Evolutionary conservation across 148 eudicot species (phyloP).

Genomic region (Vaccinium darrowii): DNA sequence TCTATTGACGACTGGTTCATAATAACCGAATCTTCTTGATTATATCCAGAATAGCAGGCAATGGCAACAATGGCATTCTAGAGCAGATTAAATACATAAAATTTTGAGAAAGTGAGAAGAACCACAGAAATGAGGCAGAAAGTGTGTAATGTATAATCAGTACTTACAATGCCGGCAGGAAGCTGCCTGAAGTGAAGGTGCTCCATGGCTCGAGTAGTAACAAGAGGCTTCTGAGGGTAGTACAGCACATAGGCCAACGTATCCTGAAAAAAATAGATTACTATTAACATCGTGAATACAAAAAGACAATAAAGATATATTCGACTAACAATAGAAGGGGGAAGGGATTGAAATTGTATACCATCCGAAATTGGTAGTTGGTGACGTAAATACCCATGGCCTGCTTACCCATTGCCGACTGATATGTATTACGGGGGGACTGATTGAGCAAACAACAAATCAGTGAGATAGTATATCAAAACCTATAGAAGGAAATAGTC

Average conservation of each 20-base stretch:
- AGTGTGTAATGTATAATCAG: neutral
- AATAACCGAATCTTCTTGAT: conserved; percentile 97
- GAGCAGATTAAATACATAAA: conserved; percentile 12
- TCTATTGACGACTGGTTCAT: conserved; percentile 98
- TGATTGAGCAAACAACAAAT: conserved; percentile 30
- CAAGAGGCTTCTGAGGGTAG: conserved; percentile 98
- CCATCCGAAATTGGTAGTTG: conserved; percentile 97
- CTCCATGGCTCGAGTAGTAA: conserved; percentile 99
- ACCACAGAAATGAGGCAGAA: neutral
- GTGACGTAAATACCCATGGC: conserved; percentile 99
- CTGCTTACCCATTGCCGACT: conserved; percentile 99
- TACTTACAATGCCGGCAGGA: conserved; percentile 89
- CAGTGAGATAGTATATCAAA: conserved; percentile 8
- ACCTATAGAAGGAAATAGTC: neutral
- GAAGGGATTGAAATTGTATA: conserved; percentile 21
- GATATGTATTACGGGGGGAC: conserved; percentile 99
- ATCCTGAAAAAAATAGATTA: conserved; percentile 46
- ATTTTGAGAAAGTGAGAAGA: conserved; percentile 17
- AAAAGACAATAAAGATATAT: neutral
- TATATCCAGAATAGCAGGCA: conserved; percentile 95
- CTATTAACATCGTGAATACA: conserved; percentile 3
- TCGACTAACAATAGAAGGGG: neutral
- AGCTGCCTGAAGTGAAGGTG: conserved; percentile 97
- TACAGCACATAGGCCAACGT: conserved; percentile 96
- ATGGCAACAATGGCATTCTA: conserved; percentile 97